phyloP scores from a whole-genome alignment of 2,329 filamentous ascomycete genomes.

The Colletotrichum cordylinicola region DNA sequence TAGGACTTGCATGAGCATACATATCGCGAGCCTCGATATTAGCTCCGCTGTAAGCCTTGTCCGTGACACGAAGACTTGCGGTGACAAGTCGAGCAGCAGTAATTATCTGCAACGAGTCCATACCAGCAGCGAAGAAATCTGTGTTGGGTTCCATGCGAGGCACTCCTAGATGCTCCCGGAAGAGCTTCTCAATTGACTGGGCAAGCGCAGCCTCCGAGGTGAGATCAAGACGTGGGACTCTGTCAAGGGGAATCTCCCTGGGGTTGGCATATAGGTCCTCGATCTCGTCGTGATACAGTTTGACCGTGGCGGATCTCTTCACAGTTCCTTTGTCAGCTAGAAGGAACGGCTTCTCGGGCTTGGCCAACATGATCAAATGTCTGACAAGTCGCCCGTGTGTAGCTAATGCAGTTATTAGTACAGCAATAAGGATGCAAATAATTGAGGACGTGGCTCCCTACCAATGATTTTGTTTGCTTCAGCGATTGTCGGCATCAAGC shows the following conservation, averaged over 20 bases:
- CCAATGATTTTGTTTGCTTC: slow-evolving; percentile 40
- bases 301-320: slow-evolving; percentile 43
- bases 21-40: slow-evolving; percentile 42
- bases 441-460: background rate
- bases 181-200: slow-evolving; percentile 27
- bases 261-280: slow-evolving; percentile 42
- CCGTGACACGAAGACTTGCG: slow-evolving; percentile 34
- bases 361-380: slow-evolving; percentile 43
- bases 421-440: background rate
- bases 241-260: slow-evolving; percentile 12
- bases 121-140: slow-evolving; percentile 43
- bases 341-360: slow-evolving; percentile 46
- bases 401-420: background rate
- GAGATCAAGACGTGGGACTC: slow-evolving; percentile 24
- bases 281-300: slow-evolving; percentile 49
- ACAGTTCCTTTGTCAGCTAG: slow-evolving; percentile 52
- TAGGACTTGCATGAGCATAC: slow-evolving; percentile 41
- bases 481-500: slow-evolving; percentile 48
- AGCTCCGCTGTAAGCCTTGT: slow-evolving; percentile 35
- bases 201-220: slow-evolving; percentile 26
- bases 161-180: slow-evolving; percentile 22
- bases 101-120: slow-evolving; percentile 46
- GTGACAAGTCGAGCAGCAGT: slow-evolving; percentile 37
- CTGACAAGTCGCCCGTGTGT: slow-evolving; percentile 50
- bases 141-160: slow-evolving; percentile 26